Percentiles rank a stretch among this genome's conserved stretches.
Conservation (phyloP, 768 basidiomycete genomes). For the Hygrophorus russula region DNA sequence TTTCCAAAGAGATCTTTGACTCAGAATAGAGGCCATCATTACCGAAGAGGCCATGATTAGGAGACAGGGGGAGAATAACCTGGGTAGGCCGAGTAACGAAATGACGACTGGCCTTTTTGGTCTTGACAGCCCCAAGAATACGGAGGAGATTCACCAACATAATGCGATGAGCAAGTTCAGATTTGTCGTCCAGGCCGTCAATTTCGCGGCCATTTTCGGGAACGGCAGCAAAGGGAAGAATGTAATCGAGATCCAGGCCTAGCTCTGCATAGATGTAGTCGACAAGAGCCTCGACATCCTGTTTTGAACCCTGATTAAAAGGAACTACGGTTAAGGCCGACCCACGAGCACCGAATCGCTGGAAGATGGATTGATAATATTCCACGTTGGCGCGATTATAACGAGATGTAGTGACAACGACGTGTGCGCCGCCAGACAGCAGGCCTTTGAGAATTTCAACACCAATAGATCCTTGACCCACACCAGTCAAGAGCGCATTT, state of each 20-base stretch:
- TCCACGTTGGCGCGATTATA: conserved; percentile 94
- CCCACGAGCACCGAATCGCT: conserved; percentile 87
- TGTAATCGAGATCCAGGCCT: conserved; percentile 95
- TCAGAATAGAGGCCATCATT: conserved; percentile 98
- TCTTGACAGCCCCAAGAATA: conserved; percentile 93
- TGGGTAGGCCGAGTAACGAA: conserved; percentile 98
- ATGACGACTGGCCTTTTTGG: conserved; percentile 92
- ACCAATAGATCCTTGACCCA: conserved; percentile 96
- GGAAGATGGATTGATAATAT: conserved; percentile 98
- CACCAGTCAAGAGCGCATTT: conserved; percentile 95
- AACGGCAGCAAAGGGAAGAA: conserved; percentile 95
- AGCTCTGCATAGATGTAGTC: conserved; percentile 97
- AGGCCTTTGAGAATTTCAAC: conserved; percentile 96
- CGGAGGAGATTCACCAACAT: conserved; percentile 97
- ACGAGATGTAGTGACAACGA: conserved; percentile 96
- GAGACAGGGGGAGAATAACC: conserved; percentile 94
- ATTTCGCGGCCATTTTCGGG: conserved; percentile 99
- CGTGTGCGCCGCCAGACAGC: conserved; percentile 90
- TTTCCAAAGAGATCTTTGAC: conserved; percentile 96
- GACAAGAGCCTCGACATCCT: conserved; percentile 94
- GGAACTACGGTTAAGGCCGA: conserved; percentile 97
- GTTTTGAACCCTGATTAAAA: conserved; percentile 98
- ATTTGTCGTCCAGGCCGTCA: conserved; percentile 92
- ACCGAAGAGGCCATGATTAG: conserved; percentile 96
- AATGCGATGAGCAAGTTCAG: conserved; percentile 95